Percentiles rank a stretch among this genome's conserved stretches.
Conservation (phyloP, 2,329 filamentous ascomycete genomes). For the Tolypocladium pustulatum region DNA sequence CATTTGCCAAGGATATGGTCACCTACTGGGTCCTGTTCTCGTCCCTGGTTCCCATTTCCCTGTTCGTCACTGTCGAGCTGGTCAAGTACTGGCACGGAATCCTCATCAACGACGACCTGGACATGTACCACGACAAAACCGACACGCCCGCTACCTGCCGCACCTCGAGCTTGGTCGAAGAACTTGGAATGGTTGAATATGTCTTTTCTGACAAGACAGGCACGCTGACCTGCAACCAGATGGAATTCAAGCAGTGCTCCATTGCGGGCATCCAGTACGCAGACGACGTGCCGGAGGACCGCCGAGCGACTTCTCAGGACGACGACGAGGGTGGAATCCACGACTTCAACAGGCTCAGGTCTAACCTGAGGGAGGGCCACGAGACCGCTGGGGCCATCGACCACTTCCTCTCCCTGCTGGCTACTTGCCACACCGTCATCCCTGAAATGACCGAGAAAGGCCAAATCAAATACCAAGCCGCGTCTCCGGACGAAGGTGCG, state of each 20-base stretch:
- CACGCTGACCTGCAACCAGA: conserved; percentile 94
- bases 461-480: conserved; percentile 93
- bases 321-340: conserved; percentile 76
- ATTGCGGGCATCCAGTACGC: conserved; percentile 93
- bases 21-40: conserved; percentile 99
- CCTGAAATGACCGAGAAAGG: conserved; percentile 75
- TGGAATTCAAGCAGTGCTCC: conserved; percentile 95
- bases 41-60: conserved; percentile 88
- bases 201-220: conserved; percentile 98
- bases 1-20: conserved; percentile 89
- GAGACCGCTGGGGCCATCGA: conserved; percentile 44
- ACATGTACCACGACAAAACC: conserved; percentile 94
- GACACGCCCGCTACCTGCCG: conserved; percentile 93
- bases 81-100: conserved; percentile 99
- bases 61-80: conserved; percentile 94
- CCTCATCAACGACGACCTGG: conserved; percentile 91
- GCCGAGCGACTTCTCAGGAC: conserved; percentile 68
- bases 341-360: conserved; percentile 65
- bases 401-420: conserved; percentile 77
- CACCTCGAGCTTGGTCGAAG: conserved; percentile 92
- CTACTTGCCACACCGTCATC: conserved; percentile 95
- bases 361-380: conserved; percentile 53
- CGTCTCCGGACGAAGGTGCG: conserved; percentile 95
- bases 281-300: conserved; percentile 84
- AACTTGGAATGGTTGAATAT: conserved; percentile 95